These are phyloP conservation scores for Helotiales sp. DNA, from an alignment of 2,329 filamentous ascomycete species.

Conservation along the genomic window DNA sequence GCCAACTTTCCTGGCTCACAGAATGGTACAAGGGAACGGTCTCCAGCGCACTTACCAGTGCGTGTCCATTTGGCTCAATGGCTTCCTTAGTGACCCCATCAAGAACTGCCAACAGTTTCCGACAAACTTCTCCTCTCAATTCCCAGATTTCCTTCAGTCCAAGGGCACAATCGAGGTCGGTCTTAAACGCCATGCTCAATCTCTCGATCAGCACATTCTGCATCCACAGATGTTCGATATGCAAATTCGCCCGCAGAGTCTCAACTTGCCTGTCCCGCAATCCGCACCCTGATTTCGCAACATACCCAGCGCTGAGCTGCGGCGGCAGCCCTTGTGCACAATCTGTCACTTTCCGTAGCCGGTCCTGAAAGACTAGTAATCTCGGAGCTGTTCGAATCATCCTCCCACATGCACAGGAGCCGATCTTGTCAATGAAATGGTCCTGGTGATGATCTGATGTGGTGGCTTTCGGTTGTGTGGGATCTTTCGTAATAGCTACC, in stretches of 20 bases:
- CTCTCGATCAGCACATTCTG: background rate
- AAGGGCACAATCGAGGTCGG: background rate
- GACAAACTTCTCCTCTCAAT: background rate
- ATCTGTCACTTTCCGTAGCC: background rate
- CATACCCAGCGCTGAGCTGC: background rate
- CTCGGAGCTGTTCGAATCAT: background rate
- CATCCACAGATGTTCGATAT: background rate
- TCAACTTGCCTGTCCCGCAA: background rate
- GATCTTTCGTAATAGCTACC: background rate
- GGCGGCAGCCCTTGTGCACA: background rate
- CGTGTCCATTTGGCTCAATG: background rate
- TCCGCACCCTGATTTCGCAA: background rate
- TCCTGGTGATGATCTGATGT: background rate
- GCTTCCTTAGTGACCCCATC: background rate
- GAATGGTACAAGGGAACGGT: background rate
- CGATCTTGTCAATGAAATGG: background rate
- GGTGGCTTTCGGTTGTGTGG: background rate
- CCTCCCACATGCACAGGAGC: background rate
- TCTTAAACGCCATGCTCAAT: background rate
- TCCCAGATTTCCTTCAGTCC: background rate
- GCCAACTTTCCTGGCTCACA: too few relatives aligned
- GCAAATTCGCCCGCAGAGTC: background rate
- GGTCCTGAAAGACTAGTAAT: background rate
- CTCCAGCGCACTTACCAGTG: background rate
- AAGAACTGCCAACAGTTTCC: background rate